phyloP scores from a whole-genome alignment of 2,329 filamentous ascomycete genomes.

The Colletotrichum sp. region DNA sequence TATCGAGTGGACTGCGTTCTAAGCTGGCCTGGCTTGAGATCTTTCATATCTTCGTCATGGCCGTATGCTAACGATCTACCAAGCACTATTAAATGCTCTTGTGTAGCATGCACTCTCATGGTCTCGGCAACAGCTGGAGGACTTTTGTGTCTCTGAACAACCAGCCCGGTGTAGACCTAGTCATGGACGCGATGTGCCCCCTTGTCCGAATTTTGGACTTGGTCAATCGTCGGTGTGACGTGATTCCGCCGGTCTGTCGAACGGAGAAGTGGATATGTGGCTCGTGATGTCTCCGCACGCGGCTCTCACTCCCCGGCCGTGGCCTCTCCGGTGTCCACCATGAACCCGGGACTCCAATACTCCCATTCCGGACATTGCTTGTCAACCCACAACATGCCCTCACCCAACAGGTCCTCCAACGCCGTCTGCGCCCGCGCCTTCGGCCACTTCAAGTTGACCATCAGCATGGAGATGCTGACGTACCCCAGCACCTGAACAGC shows the following conservation, averaged over 20 bases:
- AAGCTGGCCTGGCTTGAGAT: neutral
- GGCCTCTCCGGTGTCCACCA: slow-evolving; percentile 49
- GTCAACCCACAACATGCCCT: slow-evolving; percentile 95
- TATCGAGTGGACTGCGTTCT: neutral
- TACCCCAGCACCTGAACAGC: slow-evolving; percentile 89
- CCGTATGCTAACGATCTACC: neutral
- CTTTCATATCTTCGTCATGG: neutral
- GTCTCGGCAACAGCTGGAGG: neutral
- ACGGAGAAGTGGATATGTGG: slow-evolving; percentile 6
- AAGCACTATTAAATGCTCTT: neutral
- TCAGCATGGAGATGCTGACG: slow-evolving; percentile 87
- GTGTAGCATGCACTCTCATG: neutral
- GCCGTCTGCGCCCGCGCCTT: slow-evolving; percentile 84
- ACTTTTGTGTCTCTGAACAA: neutral
- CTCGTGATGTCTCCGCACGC: slow-evolving; percentile 24
- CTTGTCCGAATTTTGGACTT: neutral
- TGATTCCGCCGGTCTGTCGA: neutral
- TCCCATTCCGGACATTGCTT: slow-evolving; percentile 84
- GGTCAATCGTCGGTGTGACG: neutral
- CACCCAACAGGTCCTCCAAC: slow-evolving; percentile 85
- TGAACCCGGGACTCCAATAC: slow-evolving; percentile 89
- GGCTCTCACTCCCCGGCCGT: slow-evolving; percentile 20
- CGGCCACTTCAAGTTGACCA: slow-evolving; percentile 86
- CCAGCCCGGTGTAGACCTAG: neutral
- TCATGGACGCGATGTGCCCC: neutral